Base-by-base conservation (phyloP, 108 stramenopile species). In the Cylindrotheca fusiformis region DNA sequence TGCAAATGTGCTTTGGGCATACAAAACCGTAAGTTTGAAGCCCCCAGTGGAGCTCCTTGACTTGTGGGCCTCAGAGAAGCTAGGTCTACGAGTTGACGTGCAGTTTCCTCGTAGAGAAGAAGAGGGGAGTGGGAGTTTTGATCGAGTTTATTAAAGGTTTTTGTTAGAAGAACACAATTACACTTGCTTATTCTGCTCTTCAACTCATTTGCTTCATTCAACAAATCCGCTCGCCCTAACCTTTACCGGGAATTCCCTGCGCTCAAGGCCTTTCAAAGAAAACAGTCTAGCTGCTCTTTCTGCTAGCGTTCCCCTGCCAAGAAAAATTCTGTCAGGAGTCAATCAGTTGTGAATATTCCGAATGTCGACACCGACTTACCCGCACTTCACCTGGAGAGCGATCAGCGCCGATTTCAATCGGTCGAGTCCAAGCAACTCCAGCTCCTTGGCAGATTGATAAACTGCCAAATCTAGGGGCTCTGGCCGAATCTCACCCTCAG, bases 351-450 rank as follows among this genome's bases (percentile, higher is more conserved):
- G 2, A 50, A 45, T 17, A n/a, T n/a, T n/a, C n/a, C n/a, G n/a
- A n/a, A 12, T 21, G 12, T 52, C 23, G 17, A 68, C 77, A n/a
- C 69, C 24, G 74, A 72, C n/a, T n/a, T n/a, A n/a, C n/a, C 90
- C 98, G 60, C 96, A 97, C 68, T 99, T 99, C 19, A 94, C 71
- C 29, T 88, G 90, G 45, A 95, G 65, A 4, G 85, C 89, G 56
- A 85, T 64, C 33, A 97, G 69, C 3, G 89, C 94, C 24, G 68
- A 70, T 78, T 94, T 97, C 56, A 99, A 65, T 8, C 90, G 77
- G 48, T 95, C 94, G 62, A 95, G 58, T 31, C 95, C 96, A 59
- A 99, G 65, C 32, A 51, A 66, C 46, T 84, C 65, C 20, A 91
- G 63, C 47, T 86, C 83, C 20, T 77, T 55, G 0, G 71, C 66